These are phyloP conservation scores for Picea sitchensis DNA, from an alignment of 75 land plant genomes.

Conservation along the genomic window DNA sequence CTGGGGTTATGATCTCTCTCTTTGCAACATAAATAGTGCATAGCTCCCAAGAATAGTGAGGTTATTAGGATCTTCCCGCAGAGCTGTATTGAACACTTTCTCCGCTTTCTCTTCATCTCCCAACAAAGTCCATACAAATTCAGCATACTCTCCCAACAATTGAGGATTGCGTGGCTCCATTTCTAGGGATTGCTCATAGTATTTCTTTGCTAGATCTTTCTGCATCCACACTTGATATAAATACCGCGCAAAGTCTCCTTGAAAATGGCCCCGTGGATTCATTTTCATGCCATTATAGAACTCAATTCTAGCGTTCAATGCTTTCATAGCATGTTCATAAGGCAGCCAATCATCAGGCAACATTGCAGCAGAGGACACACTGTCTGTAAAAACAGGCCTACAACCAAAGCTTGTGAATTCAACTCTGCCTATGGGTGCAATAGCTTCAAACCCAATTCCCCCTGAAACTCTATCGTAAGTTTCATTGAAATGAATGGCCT, in stretches of 20 bases:
- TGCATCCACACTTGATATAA: conserved; percentile 24
- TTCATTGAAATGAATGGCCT: neutral
- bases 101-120: conserved; percentile 19
- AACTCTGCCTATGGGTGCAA: conserved; percentile 14
- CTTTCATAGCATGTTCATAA: neutral
- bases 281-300: conserved; percentile 6
- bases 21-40: conserved; percentile 20
- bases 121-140: conserved; percentile 15
- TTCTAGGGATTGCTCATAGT: conserved; percentile 21
- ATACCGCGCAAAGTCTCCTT: conserved; percentile 18
- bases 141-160: conserved; percentile 19
- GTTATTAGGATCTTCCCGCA: conserved; percentile 12
- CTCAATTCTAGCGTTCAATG: conserved; percentile 7
- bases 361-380: neutral
- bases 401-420: conserved; percentile 14
- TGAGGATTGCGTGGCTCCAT: conserved; percentile 11
- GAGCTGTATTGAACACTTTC: conserved; percentile 16
- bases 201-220: conserved; percentile 14
- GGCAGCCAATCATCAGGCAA: conserved; percentile 2
- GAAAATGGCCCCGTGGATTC: conserved; percentile 10
- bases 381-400: conserved; percentile 12
- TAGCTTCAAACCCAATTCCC: neutral
- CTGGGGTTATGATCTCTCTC: too few relatives aligned
- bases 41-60: conserved; percentile 14
- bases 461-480: neutral